Base-by-base conservation (phyloP, 768 basidiomycete genomes). In the Guyanaporus albipodus region DNA sequence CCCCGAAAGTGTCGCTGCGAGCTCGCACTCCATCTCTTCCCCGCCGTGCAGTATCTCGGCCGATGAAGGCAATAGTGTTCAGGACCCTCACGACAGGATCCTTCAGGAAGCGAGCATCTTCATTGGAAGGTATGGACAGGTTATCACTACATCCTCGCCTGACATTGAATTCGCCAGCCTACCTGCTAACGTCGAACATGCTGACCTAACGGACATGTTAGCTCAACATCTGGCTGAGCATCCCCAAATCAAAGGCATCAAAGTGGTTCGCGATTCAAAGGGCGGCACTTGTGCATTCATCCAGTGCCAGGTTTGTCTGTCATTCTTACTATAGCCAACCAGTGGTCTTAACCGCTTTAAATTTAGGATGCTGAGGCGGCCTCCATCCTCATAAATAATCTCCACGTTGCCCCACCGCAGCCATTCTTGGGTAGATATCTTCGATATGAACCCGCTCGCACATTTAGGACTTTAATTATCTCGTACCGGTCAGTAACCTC, bases 241-340 rank as follows among this genome's bases (percentile, higher is more conserved):
- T 60, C 71, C 78, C 0, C 77, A 82, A 50, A 70, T 88, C 54
- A 83, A 79, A 62, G 77, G 76, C 39, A 75, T 90, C 63, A 79
- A 78, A 48, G 80, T 89, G 42, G 78, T 89, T 33, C 82, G 82
- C 46, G 85, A 89, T 63, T 78, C 76, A 47, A 85, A 82, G 62
- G 85, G 85, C 31, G 83, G 86, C 12, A 78, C 85, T 36, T 91
- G 88, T 59, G 89, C 88, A 46, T 91, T 91, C 62, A 82, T 89
- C 19, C 89, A 91, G 67, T 90, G 87, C 73, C 77, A 87, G 73
- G 89, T 88, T 57, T 35, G 73, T 88, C 57, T 35, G 73, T 53
- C 35, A 15, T 38, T 41, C 41, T 41, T 38, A n/a, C 12, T n/a
- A 8, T 28, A 12, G 3, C 33, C 18, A 33, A 32, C 12, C 15